A percentile compares a stretch with the other conserved stretches of the same genome.
Evolutionary conservation across 495 filamentous ascomycete species (phyloP).

Genomic region (Aspergillus incahuasiensis): DNA sequence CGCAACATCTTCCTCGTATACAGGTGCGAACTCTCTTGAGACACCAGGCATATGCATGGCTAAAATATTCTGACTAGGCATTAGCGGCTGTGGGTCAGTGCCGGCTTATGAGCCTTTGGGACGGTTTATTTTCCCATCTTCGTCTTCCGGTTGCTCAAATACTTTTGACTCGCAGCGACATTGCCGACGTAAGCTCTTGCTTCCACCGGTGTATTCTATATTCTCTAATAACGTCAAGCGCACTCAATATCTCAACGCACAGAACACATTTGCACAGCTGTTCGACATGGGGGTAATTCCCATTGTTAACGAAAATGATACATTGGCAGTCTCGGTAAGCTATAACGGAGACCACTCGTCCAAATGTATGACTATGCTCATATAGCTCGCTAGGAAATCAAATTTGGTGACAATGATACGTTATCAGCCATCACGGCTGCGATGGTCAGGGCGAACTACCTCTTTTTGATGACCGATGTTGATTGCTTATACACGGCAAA

Average conservation of each 20-base stretch:
- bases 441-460: constrained; percentile 94
- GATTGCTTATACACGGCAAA: constrained; percentile 97
- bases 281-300: constrained; percentile 95
- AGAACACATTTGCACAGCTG: constrained; percentile 86
- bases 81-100: constrained; percentile 96
- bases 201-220: neutral
- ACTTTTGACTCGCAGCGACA: constrained; percentile 91
- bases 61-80: constrained; percentile 50
- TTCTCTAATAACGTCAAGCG: constrained; percentile 46
- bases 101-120: constrained; percentile 92
- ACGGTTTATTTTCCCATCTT: constrained; percentile 81
- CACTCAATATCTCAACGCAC: constrained; percentile 92
- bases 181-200: constrained; percentile 69
- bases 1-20: constrained; percentile 79
- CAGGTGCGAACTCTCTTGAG: constrained; percentile 49
- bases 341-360: neutral
- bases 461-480: constrained; percentile 98
- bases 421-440: constrained; percentile 93
- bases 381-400: constrained; percentile 62
- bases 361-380: neutral
- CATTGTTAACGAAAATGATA: constrained; percentile 99
- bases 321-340: constrained; percentile 75
- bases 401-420: constrained; percentile 99
- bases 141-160: constrained; percentile 91
- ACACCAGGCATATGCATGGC: neutral